These are phyloP conservation scores for Yarrowia deformans DNA, from an alignment of 805 yeast species.

Conservation along the genomic window DNA sequence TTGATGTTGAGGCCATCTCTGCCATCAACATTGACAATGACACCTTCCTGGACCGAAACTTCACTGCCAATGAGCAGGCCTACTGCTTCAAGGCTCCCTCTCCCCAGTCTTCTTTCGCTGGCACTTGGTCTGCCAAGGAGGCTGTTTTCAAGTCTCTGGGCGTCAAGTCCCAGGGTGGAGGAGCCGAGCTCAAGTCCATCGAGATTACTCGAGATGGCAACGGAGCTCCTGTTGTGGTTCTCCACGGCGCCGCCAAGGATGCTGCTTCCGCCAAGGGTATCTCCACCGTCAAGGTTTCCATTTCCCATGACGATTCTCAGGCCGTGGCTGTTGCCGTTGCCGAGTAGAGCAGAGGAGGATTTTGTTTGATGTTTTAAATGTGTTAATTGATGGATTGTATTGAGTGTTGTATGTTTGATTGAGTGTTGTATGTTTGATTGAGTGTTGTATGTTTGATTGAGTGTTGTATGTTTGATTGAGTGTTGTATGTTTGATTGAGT, in stretches of 20 bases:
- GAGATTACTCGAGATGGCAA: slow-evolving; percentile 74
- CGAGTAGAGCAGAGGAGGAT: slow-evolving; percentile 41
- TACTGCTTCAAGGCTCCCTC: slow-evolving; percentile 79
- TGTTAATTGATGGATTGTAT: slow-evolving; percentile 8
- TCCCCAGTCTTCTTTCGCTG: slow-evolving; percentile 91
- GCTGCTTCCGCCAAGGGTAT: slow-evolving; percentile 79
- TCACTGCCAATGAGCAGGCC: slow-evolving; percentile 77
- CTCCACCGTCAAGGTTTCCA: slow-evolving; percentile 78
- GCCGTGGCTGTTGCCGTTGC: slow-evolving; percentile 94
- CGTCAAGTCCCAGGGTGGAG: slow-evolving; percentile 89
- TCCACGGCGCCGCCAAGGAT: slow-evolving; percentile 76
- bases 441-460: not conserved
- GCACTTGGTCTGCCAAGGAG: slow-evolving; percentile 99
- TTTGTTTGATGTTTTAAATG: slow-evolving; percentile 1
- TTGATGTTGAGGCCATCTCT: slow-evolving; percentile 89
- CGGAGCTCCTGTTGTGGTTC: slow-evolving; percentile 82
- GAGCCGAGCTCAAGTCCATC: slow-evolving; percentile 90
- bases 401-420: not conserved
- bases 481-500: not conserved
- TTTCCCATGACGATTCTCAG: slow-evolving; percentile 96
- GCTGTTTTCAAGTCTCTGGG: slow-evolving; percentile 97
- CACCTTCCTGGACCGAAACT: slow-evolving; percentile 91
- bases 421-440: no score
- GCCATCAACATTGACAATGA: slow-evolving; percentile 86
- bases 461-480: no score